These are phyloP conservation scores for Beauveria rudraprayagi DNA, from an alignment of 2,329 filamentous ascomycete genomes.

Conservation along the genomic window DNA sequence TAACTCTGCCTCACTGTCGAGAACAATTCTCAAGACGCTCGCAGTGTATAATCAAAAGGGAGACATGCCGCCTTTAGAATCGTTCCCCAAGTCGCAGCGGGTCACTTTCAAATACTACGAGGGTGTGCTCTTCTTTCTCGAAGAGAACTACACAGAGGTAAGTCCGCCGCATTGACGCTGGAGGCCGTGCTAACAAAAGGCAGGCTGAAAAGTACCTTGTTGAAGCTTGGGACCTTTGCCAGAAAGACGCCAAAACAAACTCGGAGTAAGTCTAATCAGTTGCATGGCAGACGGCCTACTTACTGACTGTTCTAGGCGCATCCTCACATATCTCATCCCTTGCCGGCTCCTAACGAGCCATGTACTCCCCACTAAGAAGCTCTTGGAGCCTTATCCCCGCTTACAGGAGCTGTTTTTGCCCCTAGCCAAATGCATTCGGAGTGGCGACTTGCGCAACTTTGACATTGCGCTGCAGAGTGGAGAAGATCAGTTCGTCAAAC, in stretches of 20 bases:
- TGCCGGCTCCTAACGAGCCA: constrained; percentile 86
- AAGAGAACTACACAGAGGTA: constrained; percentile 83
- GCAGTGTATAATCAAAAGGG: constrained; percentile 59
- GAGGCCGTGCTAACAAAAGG: background rate
- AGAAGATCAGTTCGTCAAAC: constrained; percentile 88
- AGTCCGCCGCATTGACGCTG: constrained; percentile 12
- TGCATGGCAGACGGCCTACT: background rate
- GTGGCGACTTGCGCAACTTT: constrained; percentile 75
- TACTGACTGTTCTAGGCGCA: constrained; percentile 50
- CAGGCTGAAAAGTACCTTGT: constrained; percentile 74
- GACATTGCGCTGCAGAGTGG: constrained; percentile 71
- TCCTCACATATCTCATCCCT: constrained; percentile 89
- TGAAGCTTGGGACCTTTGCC: constrained; percentile 75
- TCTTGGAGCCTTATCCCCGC: constrained; percentile 68
- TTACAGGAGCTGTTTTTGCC: constrained; percentile 74
- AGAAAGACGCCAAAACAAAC: constrained; percentile 64
- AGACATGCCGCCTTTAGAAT: constrained; percentile 72
- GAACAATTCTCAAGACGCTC: constrained; percentile 81
- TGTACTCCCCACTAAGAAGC: constrained; percentile 63
- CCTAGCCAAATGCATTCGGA: constrained; percentile 69
- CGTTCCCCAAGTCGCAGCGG: constrained; percentile 81
- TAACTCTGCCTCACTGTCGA: constrained; percentile 80
- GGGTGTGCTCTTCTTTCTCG: constrained; percentile 85
- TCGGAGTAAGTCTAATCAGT: constrained; percentile 57
- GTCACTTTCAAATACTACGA: constrained; percentile 97